Evolutionary conservation across 2,329 filamentous ascomycete species (phyloP).

Genomic region (Arthrinium puccinioides): DNA sequence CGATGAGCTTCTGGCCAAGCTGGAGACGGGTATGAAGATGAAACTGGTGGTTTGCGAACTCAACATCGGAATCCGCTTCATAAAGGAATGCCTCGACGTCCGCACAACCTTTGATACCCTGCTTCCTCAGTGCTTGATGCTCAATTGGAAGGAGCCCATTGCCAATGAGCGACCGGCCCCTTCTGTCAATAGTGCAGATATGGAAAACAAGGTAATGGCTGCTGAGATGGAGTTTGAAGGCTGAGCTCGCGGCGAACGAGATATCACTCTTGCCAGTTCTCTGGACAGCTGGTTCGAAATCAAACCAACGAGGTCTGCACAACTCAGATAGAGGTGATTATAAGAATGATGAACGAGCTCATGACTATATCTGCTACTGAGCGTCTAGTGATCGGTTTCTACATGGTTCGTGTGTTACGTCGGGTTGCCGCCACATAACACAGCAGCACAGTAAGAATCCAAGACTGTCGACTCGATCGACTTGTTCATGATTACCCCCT

Average conservation of each 20-base stretch:
- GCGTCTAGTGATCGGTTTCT: no score
- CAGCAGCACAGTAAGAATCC: no score
- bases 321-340: neutral
- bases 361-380: no score
- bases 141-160: slow-evolving; percentile 52
- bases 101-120: slow-evolving; percentile 58
- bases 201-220: neutral
- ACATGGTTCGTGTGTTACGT: no score
- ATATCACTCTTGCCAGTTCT: no score
- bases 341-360: neutral
- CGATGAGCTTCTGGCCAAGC: slow-evolving; percentile 39
- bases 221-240: neutral
- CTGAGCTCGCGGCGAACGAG: neutral
- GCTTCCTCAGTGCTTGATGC: slow-evolving; percentile 64
- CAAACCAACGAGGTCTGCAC: neutral
- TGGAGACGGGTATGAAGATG: slow-evolving; percentile 60
- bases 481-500: no score
- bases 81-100: slow-evolving; percentile 49
- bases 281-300: neutral
- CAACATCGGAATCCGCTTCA: slow-evolving; percentile 54
- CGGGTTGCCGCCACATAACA: no score
- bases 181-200: slow-evolving; percentile 23
- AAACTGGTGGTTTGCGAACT: slow-evolving; percentile 47
- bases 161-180: slow-evolving; percentile 36
- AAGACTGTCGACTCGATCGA: no score